phyloP scores from a whole-genome alignment of 2,329 filamentous ascomycete genomes.

The Claviceps capensis region DNA sequence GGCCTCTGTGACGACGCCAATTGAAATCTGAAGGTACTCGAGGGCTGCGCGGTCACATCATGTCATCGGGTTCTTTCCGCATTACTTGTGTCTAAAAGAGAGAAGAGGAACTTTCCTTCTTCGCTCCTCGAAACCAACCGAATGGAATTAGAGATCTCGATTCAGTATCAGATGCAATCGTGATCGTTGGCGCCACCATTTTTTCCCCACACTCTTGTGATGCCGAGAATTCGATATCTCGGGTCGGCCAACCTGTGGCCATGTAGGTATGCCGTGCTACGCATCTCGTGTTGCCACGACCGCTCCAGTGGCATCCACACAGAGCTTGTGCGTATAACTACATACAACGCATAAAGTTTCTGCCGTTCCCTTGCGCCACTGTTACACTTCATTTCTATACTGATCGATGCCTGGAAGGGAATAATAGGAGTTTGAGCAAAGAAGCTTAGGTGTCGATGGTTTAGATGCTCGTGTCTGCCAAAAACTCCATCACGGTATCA shows the following conservation, averaged over 20 bases:
- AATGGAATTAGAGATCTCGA: background rate
- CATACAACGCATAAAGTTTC: background rate
- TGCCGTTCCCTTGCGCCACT: background rate
- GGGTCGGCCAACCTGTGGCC: background rate
- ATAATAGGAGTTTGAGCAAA: background rate
- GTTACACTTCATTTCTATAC: background rate
- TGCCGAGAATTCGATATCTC: background rate
- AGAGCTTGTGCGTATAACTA: background rate
- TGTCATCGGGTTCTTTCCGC: background rate
- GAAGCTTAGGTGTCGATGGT: background rate
- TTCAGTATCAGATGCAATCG: background rate
- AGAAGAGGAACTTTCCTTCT: too few relatives aligned
- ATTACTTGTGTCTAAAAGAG: background rate
- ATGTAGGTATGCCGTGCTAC: background rate
- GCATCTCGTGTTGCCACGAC: conserved; percentile 1
- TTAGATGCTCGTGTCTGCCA: background rate
- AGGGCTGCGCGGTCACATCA: background rate
- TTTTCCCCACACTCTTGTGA: background rate
- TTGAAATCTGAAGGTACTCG: background rate
- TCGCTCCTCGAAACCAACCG: background rate
- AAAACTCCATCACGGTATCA: background rate
- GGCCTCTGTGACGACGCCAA: background rate
- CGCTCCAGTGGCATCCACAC: background rate
- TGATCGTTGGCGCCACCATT: background rate
- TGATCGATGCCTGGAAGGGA: background rate